phyloP scores from a whole-genome alignment of 2,329 filamentous ascomycete species.

The Fusarium musae region DNA sequence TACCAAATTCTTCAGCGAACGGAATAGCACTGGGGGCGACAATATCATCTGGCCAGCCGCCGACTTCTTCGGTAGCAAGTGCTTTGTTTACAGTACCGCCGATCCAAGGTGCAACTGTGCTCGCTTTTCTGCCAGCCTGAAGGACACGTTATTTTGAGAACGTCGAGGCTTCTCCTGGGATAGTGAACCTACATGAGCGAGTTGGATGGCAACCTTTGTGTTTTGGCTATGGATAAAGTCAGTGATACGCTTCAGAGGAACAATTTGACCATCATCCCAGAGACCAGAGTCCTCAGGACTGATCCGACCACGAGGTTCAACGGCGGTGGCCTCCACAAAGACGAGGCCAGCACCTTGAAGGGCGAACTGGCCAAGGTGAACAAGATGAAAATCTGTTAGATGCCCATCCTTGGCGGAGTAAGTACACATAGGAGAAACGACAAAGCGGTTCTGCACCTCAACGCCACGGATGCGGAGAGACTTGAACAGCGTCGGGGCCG shows the following conservation, averaged over 20 bases:
- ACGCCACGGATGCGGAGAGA: slow-evolving; percentile 66
- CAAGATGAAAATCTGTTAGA: slow-evolving; percentile 82
- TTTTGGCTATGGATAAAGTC: slow-evolving; percentile 85
- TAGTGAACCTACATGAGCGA: slow-evolving; percentile 68
- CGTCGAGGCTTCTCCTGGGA: neutral
- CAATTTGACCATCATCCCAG: slow-evolving; percentile 87
- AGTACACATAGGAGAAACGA: slow-evolving; percentile 70
- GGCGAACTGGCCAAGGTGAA: slow-evolving; percentile 83
- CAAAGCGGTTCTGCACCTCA: slow-evolving; percentile 66
- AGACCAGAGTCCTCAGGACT: slow-evolving; percentile 82
- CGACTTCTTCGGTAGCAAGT: slow-evolving; percentile 62
- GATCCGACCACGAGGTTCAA: slow-evolving; percentile 82
- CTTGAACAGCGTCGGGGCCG: slow-evolving; percentile 65
- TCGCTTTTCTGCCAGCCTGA: slow-evolving; percentile 72
- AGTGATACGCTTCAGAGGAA: slow-evolving; percentile 73
- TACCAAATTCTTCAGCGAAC: slow-evolving; percentile 69
- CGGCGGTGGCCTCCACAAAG: slow-evolving; percentile 82
- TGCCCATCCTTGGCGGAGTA: slow-evolving; percentile 72
- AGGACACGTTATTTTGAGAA: neutral
- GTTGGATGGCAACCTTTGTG: slow-evolving; percentile 81
- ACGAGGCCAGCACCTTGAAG: slow-evolving; percentile 78
- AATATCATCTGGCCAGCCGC: slow-evolving; percentile 69
- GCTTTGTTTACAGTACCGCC: slow-evolving; percentile 56
- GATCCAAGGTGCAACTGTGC: slow-evolving; percentile 73
- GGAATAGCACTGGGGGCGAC: slow-evolving; percentile 63